Evolutionary conservation across 352 stramenopile species (phyloP), one percentile per base, ranked within the genome.

Genomic region (Phytophthora cactorum): DNA sequence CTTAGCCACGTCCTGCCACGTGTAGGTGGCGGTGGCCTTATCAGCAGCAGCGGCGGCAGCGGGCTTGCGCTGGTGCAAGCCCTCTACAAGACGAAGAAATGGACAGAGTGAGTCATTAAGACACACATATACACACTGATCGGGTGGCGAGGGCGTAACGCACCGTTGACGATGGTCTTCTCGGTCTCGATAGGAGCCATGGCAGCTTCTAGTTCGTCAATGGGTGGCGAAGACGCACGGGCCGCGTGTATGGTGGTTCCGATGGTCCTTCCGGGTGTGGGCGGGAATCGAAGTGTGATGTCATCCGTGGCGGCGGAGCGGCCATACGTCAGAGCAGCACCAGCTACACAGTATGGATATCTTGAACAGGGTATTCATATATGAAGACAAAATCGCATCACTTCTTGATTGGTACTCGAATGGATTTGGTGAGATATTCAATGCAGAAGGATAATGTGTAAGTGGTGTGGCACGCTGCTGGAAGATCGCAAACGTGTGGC

Each of bases 1-100:
- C 82, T 97, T 88, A 59, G 97, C 92, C 49, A 99, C 93, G 51
- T 99, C 93, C 59, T 93, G 81, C 94, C 93, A 98, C 61, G 95
- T 98, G 77, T 92, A 98, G 56, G 81, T 79, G 65, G 64, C 59
- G 10, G 49, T 57, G 31, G 66, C 56, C 52, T 59, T 70, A 49
- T 68, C 43, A 5, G 59, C 38, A 8, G 60, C 45, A 4, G 57
- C 43, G 5, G 58, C 46, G 39, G 64, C 53, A 9, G 70, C 53
- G 8, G 75, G 27, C 61, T 92, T 89, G 71, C 86, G 86, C 70
- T 88, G 79, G 53, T 88, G 81, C 17, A 93, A 73, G 10, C 81
- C 74, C 47, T 82, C 74, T 77, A 41, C 17, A 44, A 39, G 10
- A 39, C 6, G 5, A 39, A 38, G n/a, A 55, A 28, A n/a, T 12